Evolutionary conservation across 345 rosid genomes (phyloP).

Genomic region (Arabidopsis arenosa): DNA sequence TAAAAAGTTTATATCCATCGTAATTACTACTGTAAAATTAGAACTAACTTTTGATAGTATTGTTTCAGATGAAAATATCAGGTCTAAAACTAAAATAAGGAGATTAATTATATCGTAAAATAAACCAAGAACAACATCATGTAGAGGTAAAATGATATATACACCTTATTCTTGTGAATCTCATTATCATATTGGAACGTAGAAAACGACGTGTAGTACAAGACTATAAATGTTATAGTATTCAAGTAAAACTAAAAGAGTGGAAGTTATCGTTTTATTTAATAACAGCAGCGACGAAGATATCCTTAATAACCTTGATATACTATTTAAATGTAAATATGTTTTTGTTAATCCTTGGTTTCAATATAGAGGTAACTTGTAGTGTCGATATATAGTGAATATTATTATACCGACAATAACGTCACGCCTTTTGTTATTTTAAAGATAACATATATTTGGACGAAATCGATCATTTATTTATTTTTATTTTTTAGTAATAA

Average conservation of each 20-base stretch:
- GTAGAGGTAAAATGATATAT: background rate
- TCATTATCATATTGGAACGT: conserved; percentile 27
- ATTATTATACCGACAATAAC: conserved; percentile 49
- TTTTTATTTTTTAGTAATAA: background rate
- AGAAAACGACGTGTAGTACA: conserved; percentile 34
- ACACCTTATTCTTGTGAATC: conserved; percentile 2
- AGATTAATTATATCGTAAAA: background rate
- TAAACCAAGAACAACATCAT: conserved; percentile 3
- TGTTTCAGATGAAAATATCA: background rate
- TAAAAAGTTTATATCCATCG: too few relatives aligned
- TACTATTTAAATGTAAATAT: conserved; percentile 12
- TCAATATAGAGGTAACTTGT: conserved; percentile 48
- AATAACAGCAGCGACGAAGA: conserved; percentile 36
- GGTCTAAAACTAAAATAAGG: background rate
- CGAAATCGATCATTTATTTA: conserved; percentile 36
- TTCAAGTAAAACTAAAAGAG: conserved; percentile 45
- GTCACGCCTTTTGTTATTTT: conserved; percentile 44
- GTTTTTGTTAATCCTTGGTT: conserved; percentile 37
- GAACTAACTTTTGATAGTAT: background rate
- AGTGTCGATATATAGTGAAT: conserved; percentile 38
- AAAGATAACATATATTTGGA: conserved; percentile 47
- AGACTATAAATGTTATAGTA: conserved; percentile 32
- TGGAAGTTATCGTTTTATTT: conserved; percentile 35
- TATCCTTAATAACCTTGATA: conserved; percentile 39
- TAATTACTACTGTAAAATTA: background rate